These are phyloP conservation scores for Kwoniella sp. DNA, from an alignment of 768 basidiomycete genomes.

Conservation along the genomic window DNA sequence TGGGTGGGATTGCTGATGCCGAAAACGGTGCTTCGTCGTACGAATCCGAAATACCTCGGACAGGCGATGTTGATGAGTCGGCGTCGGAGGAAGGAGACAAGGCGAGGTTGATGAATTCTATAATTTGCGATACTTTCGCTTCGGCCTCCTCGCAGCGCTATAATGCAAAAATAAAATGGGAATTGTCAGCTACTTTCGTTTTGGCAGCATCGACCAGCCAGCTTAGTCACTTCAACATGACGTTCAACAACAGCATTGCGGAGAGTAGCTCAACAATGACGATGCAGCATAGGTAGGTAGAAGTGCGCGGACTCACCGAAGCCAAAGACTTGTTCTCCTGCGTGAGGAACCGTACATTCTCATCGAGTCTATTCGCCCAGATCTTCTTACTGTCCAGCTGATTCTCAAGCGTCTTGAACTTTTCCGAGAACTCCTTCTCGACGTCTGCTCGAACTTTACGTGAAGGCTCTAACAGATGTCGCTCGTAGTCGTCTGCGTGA, in stretches of 20 bases:
- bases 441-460: conserved; percentile 54
- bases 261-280: too few species aligned
- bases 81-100: conserved; percentile 14
- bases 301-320: conserved; percentile 28
- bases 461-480: conserved; percentile 48
- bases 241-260: too few species aligned
- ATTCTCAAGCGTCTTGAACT: conserved; percentile 41
- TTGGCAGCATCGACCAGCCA: too few species aligned
- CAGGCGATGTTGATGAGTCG: conserved; percentile 3
- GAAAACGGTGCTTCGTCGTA: conserved; percentile 8
- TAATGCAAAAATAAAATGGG: not conserved
- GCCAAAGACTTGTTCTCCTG: conserved; percentile 41
- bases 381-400: conserved; percentile 44
- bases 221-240: too few species aligned
- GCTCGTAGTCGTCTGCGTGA: conserved; percentile 50
- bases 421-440: conserved; percentile 49
- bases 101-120: conserved; percentile 34
- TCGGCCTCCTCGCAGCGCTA: conserved; percentile 37
- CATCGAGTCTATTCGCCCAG: conserved; percentile 51
- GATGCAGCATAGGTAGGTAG: too few species aligned
- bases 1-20: conserved; percentile 6
- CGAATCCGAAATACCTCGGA: too few species aligned
- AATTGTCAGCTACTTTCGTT: not conserved
- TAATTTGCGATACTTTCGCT: conserved; percentile 32
- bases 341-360: conserved; percentile 45